phyloP scores from a whole-genome alignment of 2,329 filamentous ascomycete genomes.

The Botrytis fragariae region DNA sequence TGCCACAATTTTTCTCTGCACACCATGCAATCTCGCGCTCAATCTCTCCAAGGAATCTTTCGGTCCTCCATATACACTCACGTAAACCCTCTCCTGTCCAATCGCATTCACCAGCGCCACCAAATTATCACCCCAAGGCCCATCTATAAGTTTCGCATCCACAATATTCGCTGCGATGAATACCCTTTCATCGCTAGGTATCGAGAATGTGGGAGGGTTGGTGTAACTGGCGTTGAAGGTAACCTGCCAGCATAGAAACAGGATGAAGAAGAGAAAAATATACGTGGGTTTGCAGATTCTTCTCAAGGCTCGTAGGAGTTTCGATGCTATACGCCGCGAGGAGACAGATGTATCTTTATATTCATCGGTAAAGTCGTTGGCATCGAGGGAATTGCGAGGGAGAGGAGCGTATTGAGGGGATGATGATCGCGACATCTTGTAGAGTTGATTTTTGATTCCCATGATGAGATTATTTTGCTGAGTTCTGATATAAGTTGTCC shows the following conservation, averaged over 20 bases:
- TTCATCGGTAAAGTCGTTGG: constrained; percentile 24
- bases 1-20: constrained; percentile 46
- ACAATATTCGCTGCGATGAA: constrained; percentile 72
- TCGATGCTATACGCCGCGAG: constrained; percentile 13
- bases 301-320: constrained; percentile 25
- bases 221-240: constrained; percentile 46
- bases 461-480: not conserved
- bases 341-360: constrained; percentile 32
- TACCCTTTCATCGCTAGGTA: constrained; percentile 57
- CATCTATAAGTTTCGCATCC: constrained; percentile 61
- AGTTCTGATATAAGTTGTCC: not conserved
- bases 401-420: constrained; percentile 32
- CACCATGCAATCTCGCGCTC: constrained; percentile 47
- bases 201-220: constrained; percentile 44
- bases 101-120: constrained; percentile 62
- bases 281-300: constrained; percentile 31
- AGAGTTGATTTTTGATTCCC: not conserved
- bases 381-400: constrained; percentile 28
- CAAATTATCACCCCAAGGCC: constrained; percentile 62
- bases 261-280: constrained; percentile 26
- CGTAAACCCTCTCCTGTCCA: constrained; percentile 64
- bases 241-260: constrained; percentile 32
- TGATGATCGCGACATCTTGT: constrained; percentile 24
- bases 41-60: constrained; percentile 54
- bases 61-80: constrained; percentile 68